Evolutionary conservation across 768 basidiomycete genomes (phyloP).

Genomic region (Amanita subjunquillea): DNA sequence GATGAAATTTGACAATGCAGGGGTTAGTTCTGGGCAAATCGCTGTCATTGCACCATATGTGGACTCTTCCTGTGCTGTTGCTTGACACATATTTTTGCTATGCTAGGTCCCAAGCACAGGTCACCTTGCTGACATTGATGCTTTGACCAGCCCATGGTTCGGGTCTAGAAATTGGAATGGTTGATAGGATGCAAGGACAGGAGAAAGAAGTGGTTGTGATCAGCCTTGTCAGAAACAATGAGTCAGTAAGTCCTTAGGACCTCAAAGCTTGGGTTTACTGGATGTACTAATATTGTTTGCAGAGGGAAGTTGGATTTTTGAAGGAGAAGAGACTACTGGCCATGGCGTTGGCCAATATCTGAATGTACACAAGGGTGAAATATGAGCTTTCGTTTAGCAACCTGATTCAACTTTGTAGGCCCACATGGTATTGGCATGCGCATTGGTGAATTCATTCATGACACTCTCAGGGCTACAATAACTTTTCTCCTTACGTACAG

Average conservation of each 20-base stretch:
- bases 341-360: constrained; percentile 93
- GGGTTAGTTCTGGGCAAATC: constrained; percentile 46
- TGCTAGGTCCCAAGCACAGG: constrained; percentile 86
- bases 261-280: neutral
- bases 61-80: neutral
- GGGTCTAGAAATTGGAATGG: constrained; percentile 81
- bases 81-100: neutral
- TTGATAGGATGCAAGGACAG: constrained; percentile 95
- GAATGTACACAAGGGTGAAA: constrained; percentile 81
- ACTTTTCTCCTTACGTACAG: constrained; percentile 20
- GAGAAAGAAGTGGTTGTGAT: constrained; percentile 93
- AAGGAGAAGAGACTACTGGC: constrained; percentile 84
- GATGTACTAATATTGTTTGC: constrained; percentile 6
- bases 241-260: constrained; percentile 36
- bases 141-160: constrained; percentile 61
- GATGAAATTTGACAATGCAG: neutral
- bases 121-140: constrained; percentile 70
- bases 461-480: neutral
- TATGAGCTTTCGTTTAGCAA: neutral
- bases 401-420: constrained; percentile 16
- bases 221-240: constrained; percentile 89
- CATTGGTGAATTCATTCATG: constrained; percentile 23
- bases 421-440: constrained; percentile 56
- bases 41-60: constrained; percentile 53
- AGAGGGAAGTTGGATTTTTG: constrained; percentile 91